A percentile compares a stretch with the other conserved stretches of the same genome.
phyloP scores from a whole-genome alignment of 345 rosid species.

The Crucihimalaya himalaica region DNA sequence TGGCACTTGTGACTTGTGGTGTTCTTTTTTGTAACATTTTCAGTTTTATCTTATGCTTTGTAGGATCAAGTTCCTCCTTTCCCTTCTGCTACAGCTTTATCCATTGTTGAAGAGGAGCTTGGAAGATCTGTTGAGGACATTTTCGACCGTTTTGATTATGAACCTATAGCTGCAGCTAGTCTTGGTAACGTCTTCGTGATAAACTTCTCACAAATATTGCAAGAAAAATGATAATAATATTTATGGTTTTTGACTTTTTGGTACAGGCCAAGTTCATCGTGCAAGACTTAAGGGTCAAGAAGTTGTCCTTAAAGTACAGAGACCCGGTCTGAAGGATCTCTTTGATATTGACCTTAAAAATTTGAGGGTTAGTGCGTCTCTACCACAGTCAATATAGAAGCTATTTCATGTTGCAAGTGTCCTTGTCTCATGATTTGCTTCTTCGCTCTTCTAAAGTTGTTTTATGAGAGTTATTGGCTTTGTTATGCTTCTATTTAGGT shows the following conservation, averaged over 20 bases:
- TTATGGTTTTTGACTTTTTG: not conserved
- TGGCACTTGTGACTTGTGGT: not conserved
- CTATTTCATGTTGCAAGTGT: not conserved
- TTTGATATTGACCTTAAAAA: slow-evolving; percentile 96
- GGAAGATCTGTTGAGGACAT: slow-evolving; percentile 66
- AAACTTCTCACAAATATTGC: slow-evolving; percentile 20
- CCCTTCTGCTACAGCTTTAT: slow-evolving; percentile 82
- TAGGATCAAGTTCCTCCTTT: slow-evolving; percentile 99
- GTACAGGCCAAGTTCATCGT: slow-evolving; percentile 94
- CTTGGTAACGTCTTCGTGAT: slow-evolving; percentile 60
- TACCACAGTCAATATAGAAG: not conserved
- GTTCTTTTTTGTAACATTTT: slow-evolving; percentile 8
- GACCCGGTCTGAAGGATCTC: slow-evolving; percentile 96
- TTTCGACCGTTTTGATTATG: slow-evolving; percentile 82
- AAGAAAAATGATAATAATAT: not conserved
- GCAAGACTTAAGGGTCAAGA: slow-evolving; percentile 91
- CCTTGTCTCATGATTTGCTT: not conserved
- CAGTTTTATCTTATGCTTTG: slow-evolving; percentile 1
- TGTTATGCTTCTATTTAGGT: slow-evolving; percentile 51
- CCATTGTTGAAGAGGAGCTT: slow-evolving; percentile 92
- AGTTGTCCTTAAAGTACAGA: slow-evolving; percentile 91
- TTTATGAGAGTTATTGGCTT: not conserved
- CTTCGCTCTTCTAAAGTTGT: not conserved
- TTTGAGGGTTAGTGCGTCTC: slow-evolving; percentile 67
- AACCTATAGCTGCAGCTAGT: slow-evolving; percentile 99